Evolutionary conservation across 1,139 yeast genomes (phyloP), one percentile per base, ranked within the genome.

Genomic region (Nakaseomyces delphensis): DNA sequence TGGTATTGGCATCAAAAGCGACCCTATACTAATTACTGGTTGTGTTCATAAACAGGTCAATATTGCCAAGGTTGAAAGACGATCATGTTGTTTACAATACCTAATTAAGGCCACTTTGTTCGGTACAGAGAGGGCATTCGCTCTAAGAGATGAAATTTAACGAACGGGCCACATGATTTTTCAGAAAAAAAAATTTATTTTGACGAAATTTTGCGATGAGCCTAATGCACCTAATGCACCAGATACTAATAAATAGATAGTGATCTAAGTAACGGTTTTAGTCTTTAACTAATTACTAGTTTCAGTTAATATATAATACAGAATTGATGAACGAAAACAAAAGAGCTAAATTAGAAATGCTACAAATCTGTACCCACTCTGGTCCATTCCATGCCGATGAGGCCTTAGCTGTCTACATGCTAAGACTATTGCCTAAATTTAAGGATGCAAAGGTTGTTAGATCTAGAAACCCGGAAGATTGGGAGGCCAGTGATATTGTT

Each of bases 381-480:
- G 98, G 98, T 7, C 75, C 89, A 0, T 91, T 91, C 71, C 98
- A 91, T 59, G 97, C 98, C 16, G 98, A 91, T 64, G 98, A 91
- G 64, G 81, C 95, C n/a, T 73, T 93, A 47, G 98, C 97, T 2
- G 96, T 89, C 3, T 89, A 74, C 63, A 79, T 91, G 83, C 69
- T 91, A 46, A 77, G 74, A 55, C 68, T 77, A 23, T 69, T 91
- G 42, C 95, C 96, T 3, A 71, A 75, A 59, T 91, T 64, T 64
- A 60, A 74, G 44, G 71, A 77, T 46, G 80, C 95, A 11, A 71
- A 70, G 43, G 70, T 91, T 27, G 74, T 85, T 18, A 78, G 98
- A 61, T 83, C 96, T 3, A 76, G 98, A 67, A 81, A 80, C 51
- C 83, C 89, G 4, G 76, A 68, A 14, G 82, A 77, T 47, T 83